A percentile compares a stretch with the other conserved stretches of the same genome.
Evolutionary conservation across 805 yeast genomes (phyloP).

Genomic region (Pichia cephalocereana): DNA sequence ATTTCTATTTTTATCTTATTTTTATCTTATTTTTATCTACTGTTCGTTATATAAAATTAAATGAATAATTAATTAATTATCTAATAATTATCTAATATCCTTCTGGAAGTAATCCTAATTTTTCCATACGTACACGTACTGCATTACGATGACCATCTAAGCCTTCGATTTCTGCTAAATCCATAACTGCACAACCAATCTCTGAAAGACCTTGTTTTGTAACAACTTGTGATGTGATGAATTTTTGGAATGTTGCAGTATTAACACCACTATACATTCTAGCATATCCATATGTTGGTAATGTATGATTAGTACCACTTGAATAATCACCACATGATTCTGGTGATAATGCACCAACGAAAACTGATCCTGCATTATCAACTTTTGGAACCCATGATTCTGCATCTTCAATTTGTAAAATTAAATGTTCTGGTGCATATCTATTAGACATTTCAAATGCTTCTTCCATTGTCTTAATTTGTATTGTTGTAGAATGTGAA

Average conservation of each 20-base stretch:
- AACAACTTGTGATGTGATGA: slow-evolving; percentile 88
- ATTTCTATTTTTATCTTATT: background rate
- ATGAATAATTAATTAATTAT: background rate
- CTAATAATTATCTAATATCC: slow-evolving; percentile 8
- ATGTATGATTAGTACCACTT: slow-evolving; percentile 95
- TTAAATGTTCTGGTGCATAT: slow-evolving; percentile 97
- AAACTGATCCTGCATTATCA: slow-evolving; percentile 91
- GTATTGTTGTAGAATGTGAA: slow-evolving; percentile 77
- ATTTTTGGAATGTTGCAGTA: slow-evolving; percentile 91
- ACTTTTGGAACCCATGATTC: slow-evolving; percentile 59
- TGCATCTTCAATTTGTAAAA: slow-evolving; percentile 81
- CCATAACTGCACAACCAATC: slow-evolving; percentile 96
- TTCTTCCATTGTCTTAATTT: slow-evolving; percentile 60
- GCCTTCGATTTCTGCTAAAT: slow-evolving; percentile 93
- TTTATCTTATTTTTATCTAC: background rate
- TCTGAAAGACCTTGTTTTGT: slow-evolving; percentile 74
- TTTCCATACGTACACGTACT: slow-evolving; percentile 86
- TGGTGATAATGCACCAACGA: slow-evolving; percentile 94
- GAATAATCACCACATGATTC: slow-evolving; percentile 99
- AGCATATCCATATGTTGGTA: slow-evolving; percentile 98
- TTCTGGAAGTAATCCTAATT: slow-evolving; percentile 40
- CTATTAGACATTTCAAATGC: slow-evolving; percentile 83
- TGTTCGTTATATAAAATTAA: no score
- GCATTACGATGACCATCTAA: slow-evolving; percentile 97
- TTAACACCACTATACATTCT: slow-evolving; percentile 96